A percentile compares a stretch with the other conserved stretches of the same genome.
These are phyloP conservation scores for Choiromyces venosus DNA, from an alignment of 495 filamentous ascomycete genomes.

Conservation along the genomic window DNA sequence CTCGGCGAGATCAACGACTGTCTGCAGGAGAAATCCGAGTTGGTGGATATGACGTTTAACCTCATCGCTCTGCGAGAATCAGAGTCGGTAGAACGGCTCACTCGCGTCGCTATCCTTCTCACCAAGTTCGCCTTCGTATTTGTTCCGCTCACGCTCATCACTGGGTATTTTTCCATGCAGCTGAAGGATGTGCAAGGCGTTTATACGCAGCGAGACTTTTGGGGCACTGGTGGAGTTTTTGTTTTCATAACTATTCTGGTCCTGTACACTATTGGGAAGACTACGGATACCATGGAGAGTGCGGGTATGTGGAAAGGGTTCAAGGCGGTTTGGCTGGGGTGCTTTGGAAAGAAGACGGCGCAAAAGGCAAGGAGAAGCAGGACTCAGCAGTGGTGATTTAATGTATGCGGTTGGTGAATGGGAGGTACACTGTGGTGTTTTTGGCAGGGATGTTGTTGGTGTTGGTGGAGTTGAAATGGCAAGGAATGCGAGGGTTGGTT, in stretches of 20 bases:
- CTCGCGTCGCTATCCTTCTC: slow-evolving; percentile 72
- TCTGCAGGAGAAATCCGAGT: slow-evolving; percentile 67
- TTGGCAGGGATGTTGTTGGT: neutral
- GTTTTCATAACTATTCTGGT: slow-evolving; percentile 58
- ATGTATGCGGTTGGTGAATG: slow-evolving; percentile 44
- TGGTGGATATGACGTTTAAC: slow-evolving; percentile 73
- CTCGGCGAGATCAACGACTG: slow-evolving; percentile 75
- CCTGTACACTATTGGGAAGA: slow-evolving; percentile 48
- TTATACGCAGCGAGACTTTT: slow-evolving; percentile 63
- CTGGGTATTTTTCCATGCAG: slow-evolving; percentile 74
- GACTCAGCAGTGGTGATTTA: neutral
- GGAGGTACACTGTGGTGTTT: slow-evolving; percentile 32
- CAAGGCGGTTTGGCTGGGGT: slow-evolving; percentile 32
- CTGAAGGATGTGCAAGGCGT: slow-evolving; percentile 54
- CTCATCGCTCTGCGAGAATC: slow-evolving; percentile 80
- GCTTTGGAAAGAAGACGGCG: slow-evolving; percentile 16
- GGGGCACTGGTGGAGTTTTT: slow-evolving; percentile 65
- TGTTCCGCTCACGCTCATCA: slow-evolving; percentile 76
- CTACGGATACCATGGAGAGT: slow-evolving; percentile 36
- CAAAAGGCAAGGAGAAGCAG: slow-evolving; percentile 10
- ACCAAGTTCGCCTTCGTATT: slow-evolving; percentile 81
- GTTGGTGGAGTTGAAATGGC: neutral
- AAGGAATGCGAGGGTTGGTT: neutral
- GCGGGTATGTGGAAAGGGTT: slow-evolving; percentile 31
- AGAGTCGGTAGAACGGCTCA: slow-evolving; percentile 68